A percentile compares a stretch with the other conserved stretches of the same genome.
Evolutionary conservation across 306 rosid genomes (phyloP).

Genomic region (Sesbania bispinosa): DNA sequence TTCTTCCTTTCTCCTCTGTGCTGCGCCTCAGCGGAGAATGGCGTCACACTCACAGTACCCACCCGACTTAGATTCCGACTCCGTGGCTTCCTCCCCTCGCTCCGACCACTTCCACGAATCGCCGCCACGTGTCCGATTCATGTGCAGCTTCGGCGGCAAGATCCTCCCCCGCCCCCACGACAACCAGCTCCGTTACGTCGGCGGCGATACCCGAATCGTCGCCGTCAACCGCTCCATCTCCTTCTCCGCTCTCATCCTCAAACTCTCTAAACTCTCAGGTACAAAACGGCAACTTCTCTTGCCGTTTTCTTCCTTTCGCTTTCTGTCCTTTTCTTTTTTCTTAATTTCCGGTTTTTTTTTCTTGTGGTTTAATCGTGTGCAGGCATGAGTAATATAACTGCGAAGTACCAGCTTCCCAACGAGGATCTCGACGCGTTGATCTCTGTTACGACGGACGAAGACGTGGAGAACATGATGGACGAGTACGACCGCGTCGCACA

Average conservation of each 20-base stretch:
- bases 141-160: conserved; percentile 98
- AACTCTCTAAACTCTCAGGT: conserved; percentile 85
- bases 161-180: conserved; percentile 89
- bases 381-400: conserved; percentile 60
- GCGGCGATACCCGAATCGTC: conserved; percentile 92
- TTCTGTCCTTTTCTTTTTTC: too few species aligned
- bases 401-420: conserved; percentile 95
- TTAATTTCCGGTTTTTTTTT: not conserved
- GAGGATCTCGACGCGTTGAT: conserved; percentile 95
- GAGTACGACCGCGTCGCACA: conserved; percentile 78
- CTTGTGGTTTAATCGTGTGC: conserved; percentile 1
- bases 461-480: conserved; percentile 97
- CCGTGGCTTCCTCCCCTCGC: conserved; percentile 76
- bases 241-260: conserved; percentile 60
- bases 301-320: too few species aligned
- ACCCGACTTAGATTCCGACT: conserved; percentile 62
- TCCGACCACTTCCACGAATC: conserved; percentile 50
- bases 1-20: not conserved
- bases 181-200: conserved; percentile 92
- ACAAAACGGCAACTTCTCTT: too few species aligned
- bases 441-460: conserved; percentile 84
- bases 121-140: conserved; percentile 64
- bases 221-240: conserved; percentile 66
- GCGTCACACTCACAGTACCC: conserved; percentile 48
- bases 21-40: conserved; percentile 31